phyloP scores from a whole-genome alignment of 805 yeast genomes.

The Wickerhamomyces pijperi region DNA sequence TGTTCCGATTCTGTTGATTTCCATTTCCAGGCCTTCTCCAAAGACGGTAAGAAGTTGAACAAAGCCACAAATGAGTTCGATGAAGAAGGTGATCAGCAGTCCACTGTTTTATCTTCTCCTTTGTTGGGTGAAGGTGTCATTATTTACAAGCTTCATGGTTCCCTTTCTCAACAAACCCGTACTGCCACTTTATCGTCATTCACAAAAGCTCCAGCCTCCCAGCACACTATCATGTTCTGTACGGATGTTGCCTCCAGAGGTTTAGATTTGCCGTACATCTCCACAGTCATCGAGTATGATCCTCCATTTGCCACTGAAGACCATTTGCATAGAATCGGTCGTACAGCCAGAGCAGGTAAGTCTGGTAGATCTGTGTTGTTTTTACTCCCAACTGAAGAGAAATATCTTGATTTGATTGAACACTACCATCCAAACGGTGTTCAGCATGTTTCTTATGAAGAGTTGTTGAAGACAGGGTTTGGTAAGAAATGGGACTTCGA shows the following conservation, averaged over 20 bases:
- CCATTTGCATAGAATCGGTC: constrained; percentile 92
- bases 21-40: constrained; percentile 67
- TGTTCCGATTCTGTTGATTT: constrained; percentile 96
- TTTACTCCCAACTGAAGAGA: constrained; percentile 88
- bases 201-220: constrained; percentile 27
- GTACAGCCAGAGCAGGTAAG: constrained; percentile 97
- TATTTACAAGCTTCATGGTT: constrained; percentile 77
- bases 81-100: constrained; percentile 18
- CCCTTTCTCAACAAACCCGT: constrained; percentile 75
- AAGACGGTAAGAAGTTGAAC: constrained; percentile 36
- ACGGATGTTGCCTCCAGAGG: constrained; percentile 99
- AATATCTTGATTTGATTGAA: constrained; percentile 54
- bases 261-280: constrained; percentile 77
- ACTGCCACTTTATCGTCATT: constrained; percentile 49
- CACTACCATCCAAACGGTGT: constrained; percentile 48
- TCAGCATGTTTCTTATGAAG: constrained; percentile 36
- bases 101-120: constrained; percentile 44
- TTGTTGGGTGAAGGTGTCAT: constrained; percentile 33
- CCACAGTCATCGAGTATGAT: constrained; percentile 83
- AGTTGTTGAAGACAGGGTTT: constrained; percentile 26
- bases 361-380: constrained; percentile 70
- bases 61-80: constrained; percentile 21
- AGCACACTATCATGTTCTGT: constrained; percentile 68
- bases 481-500: constrained; percentile 74
- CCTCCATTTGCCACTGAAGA: constrained; percentile 93